These are phyloP conservation scores for Iris pallida DNA, from an alignment of 116 monocot genomes.

Conservation along the genomic window DNA sequence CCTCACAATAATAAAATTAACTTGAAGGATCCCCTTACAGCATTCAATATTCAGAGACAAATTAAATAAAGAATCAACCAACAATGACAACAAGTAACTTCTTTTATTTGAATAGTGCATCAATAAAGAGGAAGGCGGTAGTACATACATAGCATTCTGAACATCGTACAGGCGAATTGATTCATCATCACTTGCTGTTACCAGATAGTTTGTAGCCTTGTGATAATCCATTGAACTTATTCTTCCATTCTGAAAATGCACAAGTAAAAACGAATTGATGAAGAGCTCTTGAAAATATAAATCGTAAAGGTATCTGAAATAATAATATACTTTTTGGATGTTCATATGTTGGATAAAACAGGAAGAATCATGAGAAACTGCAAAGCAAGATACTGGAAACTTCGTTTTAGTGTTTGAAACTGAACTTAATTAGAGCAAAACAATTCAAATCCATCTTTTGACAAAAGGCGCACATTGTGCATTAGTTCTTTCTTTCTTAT, in stretches of 20 bases:
- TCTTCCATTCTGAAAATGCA: constrained; percentile 71
- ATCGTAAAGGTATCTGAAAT: not conserved
- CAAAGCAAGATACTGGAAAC: no score
- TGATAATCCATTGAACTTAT: constrained; percentile 99
- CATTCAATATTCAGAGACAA: not conserved
- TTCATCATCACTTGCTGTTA: constrained; percentile 96
- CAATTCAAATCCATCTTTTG: no score
- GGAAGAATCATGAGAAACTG: no score
- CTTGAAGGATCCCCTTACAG: not conserved
- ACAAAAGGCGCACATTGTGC: no score
- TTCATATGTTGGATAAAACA: no score
- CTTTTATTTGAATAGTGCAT: not conserved
- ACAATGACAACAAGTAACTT: not conserved
- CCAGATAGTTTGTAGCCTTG: constrained; percentile 70
- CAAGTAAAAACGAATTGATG: not conserved
- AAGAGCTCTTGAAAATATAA: not conserved
- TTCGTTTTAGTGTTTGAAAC: no score
- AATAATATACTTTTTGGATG: no score
- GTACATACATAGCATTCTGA: constrained; percentile 71
- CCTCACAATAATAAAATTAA: no score
- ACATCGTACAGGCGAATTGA: constrained; percentile 96
- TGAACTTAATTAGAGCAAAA: no score
- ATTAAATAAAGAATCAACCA: no score
- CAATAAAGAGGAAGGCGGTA: constrained; percentile 3
- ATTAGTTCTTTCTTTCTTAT: no score